Base-by-base conservation (phyloP, 768 basidiomycete species). In the Tricholoma matsutake region DNA sequence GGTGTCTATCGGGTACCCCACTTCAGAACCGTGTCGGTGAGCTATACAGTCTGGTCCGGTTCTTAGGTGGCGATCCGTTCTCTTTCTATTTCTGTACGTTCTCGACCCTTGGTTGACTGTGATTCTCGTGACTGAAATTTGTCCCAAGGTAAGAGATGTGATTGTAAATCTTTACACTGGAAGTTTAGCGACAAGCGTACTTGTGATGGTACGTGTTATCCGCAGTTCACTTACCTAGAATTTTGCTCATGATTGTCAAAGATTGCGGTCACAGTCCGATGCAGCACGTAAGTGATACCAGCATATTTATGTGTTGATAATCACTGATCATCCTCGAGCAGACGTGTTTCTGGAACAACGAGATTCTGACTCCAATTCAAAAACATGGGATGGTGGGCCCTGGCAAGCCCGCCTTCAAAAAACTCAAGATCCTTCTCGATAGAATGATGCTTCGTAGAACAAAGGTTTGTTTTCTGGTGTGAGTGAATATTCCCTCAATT, bases 21-120 rank as follows among this genome's bases (percentile, higher is more conserved):
- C 78, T 99, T 8, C 96, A 99, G 73, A 98, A 98, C 69, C 89
- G 97, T 65, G 97, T 99, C n/a, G 97, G 97, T 64, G 97, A 99
- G 72, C 76, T 99, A 54, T 99, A 99, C 77, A 97, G 95, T 72
- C 83, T 97, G 43, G 85, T 98, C 49, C 81, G 92, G 63, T 97
- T 98, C 78, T 74, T 96, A 56, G 94, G 94, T n/a, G 92, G 92
- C 29, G 92, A 95, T 72, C 94, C 93, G 0, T 95, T 93, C 71
- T 88, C 93, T 3, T 91, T 83, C 73, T 96, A 96, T 75, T 96
- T 94, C 74, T 97, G 94, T 89, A 67, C 67, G 89, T 64, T 20
- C 56, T 18, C 31, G 22, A 41, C 60, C 16, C 57, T 43, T 59
- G 1, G 61, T 11, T 20, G 4, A 20, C 4, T 45, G 4, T 6